Base-by-base conservation (phyloP, 2,329 filamentous ascomycete genomes). In the Trichothecium roseum region DNA sequence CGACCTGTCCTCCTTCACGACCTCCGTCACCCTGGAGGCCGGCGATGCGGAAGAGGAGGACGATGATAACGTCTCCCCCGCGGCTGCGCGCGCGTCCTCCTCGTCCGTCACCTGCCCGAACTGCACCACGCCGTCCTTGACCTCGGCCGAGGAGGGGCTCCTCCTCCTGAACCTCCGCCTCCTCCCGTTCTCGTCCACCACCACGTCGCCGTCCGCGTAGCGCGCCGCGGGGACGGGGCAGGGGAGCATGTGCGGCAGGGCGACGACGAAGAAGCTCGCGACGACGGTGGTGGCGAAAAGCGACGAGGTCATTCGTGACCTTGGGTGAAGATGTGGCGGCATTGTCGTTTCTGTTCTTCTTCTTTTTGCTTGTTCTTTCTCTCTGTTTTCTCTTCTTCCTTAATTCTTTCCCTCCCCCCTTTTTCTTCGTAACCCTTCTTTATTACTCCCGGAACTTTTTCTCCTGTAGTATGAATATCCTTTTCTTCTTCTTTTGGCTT, bases 201-300 rank as follows among this genome's bases (percentile, higher is more conserved):
- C 43, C 37, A 65, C 54, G 44, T 68, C 64, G 17, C 78, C 78
- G 55, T 94, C 88, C 47, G 85, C 82, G 48, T 82, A 81, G 24
- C 78, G 74, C 22, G 75, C 66, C 44, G 84, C 73, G 3, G 84
- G 84, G 31, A 86, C 84, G 2, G 91, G 91, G 55, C 91, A 98
- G 2, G 91, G 91, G 14, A 98, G 74, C 20, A 93, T 55, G 57
- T 98, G 91, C 16, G 91, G 91, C 30, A 94, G 68, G 20, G 77
- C 85, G 36, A 98, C 91, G 42, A 98, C 88, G 43, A 94, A 73
- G 59, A 98, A 94, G 47, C 84, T 91, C 22, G 87, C 79, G 42
- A 84, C 71, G 37, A 96, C 74, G 1, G 89, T 96, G n/a, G 83
- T 85, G 34, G 86, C 87, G 65, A 98, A 98, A 41, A 98, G 80